Evolutionary conservation across 2,329 filamentous ascomycete species (phyloP).

Genomic region (Sporothrix euskadiensis): DNA sequence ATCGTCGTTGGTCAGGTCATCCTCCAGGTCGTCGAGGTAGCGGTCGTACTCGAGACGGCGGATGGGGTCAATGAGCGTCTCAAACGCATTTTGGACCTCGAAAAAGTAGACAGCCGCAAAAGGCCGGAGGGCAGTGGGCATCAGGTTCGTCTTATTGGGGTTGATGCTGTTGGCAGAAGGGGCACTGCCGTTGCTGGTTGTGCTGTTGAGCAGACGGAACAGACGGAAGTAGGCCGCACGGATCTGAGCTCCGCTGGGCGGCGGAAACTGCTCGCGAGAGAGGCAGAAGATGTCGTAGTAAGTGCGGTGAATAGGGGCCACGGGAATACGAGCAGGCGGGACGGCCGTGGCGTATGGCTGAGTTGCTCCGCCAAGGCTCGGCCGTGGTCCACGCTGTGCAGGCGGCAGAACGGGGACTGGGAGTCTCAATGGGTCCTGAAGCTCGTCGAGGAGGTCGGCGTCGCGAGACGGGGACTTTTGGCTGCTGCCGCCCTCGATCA

Average conservation of each 20-base stretch:
- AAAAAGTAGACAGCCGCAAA: conserved; percentile 46
- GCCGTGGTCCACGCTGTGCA: neutral
- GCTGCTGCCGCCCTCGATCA: conserved; percentile 13
- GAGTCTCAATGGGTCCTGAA: neutral
- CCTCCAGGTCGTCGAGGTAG: conserved; percentile 33
- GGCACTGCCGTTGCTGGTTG: conserved; percentile 34
- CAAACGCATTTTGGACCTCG: conserved; percentile 48
- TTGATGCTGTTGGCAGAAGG: neutral
- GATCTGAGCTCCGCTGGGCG: conserved; percentile 42
- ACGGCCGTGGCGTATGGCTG: neutral
- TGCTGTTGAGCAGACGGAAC: conserved; percentile 48
- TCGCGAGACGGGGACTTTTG: neutral
- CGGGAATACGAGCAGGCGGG: neutral
- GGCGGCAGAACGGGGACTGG: conserved; percentile 11
- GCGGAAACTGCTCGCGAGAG: conserved; percentile 38
- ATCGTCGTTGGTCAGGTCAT: conserved; percentile 33
- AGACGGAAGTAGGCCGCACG: conserved; percentile 49
- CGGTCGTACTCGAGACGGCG: conserved; percentile 47
- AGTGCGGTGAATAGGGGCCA: conserved; percentile 36
- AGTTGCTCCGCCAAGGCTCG: neutral
- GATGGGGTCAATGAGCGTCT: conserved; percentile 49
- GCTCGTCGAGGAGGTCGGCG: neutral
- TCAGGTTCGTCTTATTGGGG: conserved; percentile 31
- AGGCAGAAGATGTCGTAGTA: conserved; percentile 51
- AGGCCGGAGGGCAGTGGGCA: conserved; percentile 44